A percentile compares a stretch with the other conserved stretches of the same genome.
phyloP scores from a whole-genome alignment of 176 grass and related monocot genomes.

The maize (Zea mays) region DNA sequence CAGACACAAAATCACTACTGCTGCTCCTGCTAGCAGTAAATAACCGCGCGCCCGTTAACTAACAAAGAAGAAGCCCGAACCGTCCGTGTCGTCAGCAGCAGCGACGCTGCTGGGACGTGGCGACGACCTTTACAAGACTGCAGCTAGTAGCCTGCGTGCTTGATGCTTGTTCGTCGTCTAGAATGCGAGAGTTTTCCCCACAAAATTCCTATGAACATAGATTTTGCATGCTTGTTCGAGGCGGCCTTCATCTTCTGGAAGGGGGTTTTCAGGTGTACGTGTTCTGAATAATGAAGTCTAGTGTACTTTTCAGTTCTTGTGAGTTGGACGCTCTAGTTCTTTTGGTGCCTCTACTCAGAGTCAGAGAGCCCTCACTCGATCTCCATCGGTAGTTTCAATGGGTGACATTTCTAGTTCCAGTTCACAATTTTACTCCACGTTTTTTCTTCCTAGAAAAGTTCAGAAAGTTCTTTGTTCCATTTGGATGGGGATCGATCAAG shows the following conservation, averaged over 20 bases:
- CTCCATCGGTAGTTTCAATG: not conserved
- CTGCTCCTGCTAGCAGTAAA: not conserved
- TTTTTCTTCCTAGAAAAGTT: not conserved
- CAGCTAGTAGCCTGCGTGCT: not conserved
- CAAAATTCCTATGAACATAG: not conserved
- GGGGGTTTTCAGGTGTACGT: slow-evolving; percentile 7
- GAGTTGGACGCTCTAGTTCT: not conserved
- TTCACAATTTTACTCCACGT: not conserved
- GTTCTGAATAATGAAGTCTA: slow-evolving; percentile 32
- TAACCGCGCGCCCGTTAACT: not conserved
- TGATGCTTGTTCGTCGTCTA: not conserved
- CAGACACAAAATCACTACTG: not conserved
- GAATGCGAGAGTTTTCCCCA: not conserved
- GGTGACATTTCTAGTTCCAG: not conserved
- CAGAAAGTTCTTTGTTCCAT: not conserved
- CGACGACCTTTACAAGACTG: too few species aligned
- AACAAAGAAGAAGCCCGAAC: too few species aligned
- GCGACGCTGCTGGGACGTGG: too few species aligned
- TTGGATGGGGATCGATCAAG: slow-evolving; percentile 27
- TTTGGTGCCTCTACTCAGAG: not conserved
- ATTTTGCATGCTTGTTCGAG: not conserved
- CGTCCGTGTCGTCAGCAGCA: too few species aligned
- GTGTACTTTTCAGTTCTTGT: slow-evolving; percentile 28
- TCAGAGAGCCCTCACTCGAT: not conserved
- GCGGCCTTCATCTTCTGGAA: slow-evolving; percentile 1